Evolutionary conservation across 148 eudicot species (phyloP), one percentile per base, ranked within the genome.

Genomic region (Rhododendron henanense): DNA sequence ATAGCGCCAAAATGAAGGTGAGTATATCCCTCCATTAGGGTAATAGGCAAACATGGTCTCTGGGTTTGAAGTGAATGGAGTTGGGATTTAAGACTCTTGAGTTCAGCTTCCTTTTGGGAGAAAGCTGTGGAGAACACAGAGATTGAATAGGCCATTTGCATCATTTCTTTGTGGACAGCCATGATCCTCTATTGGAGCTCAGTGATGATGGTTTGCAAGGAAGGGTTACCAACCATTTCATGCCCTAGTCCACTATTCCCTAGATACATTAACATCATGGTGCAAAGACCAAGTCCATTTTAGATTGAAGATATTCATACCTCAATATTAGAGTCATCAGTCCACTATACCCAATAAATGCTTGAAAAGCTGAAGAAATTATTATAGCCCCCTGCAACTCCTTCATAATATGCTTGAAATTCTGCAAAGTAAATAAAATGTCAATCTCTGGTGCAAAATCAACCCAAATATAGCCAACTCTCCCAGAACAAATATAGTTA

Each of bases 351-450:
- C 99, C 99, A 78, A 96, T 86, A 77, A 95, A 81, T 39, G 97
- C 90, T 87, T 96, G 99, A 87, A 96, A 95, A 82, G 96, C 94
- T 50, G 99, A 94, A 84, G 92, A 94, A 87, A 96, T 88, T 28
- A 96, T 96, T 88, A 96, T 90, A 86, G 99, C 98, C 89, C 99
- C 99, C 88, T 96, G 99, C 81, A 96, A 92, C 89, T 92, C 95
- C 92, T 91, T 95, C 99, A 96, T 96, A 67, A 94, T 91, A 90
- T 96, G 98, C 93, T 85, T 93, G 87, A 96, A 96, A 87, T 95
- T 94, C 99, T 96, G 98, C 90, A 89, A 50, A 55, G 63, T 10
- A 61, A 69, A 19, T n/a, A 84, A 1, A 3, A 11, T 13, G 15
- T 76, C 15, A 39, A 15, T 16, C 7, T 48, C 39, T 31, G 10